Base-by-base conservation (phyloP, 1,139 yeast species). In the Saccharomycopsis phalli region DNA sequence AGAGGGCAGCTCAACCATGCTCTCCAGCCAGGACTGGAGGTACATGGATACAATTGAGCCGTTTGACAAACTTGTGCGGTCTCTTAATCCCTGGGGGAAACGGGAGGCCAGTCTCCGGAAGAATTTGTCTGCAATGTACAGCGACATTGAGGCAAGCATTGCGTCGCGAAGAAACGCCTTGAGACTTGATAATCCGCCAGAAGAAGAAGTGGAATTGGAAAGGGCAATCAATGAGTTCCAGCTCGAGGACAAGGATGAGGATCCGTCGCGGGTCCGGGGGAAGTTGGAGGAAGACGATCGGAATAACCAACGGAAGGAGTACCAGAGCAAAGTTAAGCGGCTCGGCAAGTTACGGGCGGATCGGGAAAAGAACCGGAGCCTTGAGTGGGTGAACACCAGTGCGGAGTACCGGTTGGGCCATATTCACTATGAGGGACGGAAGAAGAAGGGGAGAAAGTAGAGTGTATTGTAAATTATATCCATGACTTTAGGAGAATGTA, bases 41-140 rank as follows among this genome's bases (percentile, higher is more conserved):
- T 83, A 71, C 51, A 53, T 66, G 25, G 95, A 87, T 47, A 62
- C 59, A 1, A 68, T 72, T 1, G 73, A 69, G 8, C 81, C 82
- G 41, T 58, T 88, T 27, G 71, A 69, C 2, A 56, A 55, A n/a
- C 58, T 91, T 23, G 49, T 79, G 5, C 55, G 61, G 10, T 82
- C 94, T 86, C 65, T 88, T 41, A 77, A 81, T 52, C 78, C 75
- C 5, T 73, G 78, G 69, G 97, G 97, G 3, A 65, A 63, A 40
- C 66, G 95, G 35, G 98, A 91, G 55, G 67, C 76, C 7, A 67
- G 63, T 31, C 66, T 91, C 35, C 61, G 72, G 29, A 79, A 79
- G 48, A 95, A 84, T 53, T 59, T 87, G 39, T 50, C 58, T 7
- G 60, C 62, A 3, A 67, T 76, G 5, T 70, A 73, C 49, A 78